Percentiles rank a stretch among this genome's conserved stretches.
These are phyloP conservation scores for Yamadazyma olivae DNA, from an alignment of 805 yeast genomes.

Conservation along the genomic window DNA sequence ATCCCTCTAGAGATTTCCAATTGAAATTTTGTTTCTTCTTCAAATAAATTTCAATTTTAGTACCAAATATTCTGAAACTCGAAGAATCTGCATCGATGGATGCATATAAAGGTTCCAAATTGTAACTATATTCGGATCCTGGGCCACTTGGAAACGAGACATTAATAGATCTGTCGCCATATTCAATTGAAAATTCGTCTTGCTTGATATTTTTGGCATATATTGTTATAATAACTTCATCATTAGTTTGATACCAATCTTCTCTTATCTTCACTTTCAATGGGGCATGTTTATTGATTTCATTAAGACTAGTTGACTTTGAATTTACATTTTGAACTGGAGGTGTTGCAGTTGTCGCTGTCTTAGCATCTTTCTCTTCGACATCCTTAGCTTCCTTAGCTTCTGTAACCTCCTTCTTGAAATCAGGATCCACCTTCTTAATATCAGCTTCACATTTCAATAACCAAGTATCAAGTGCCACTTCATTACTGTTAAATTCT, in stretches of 20 bases:
- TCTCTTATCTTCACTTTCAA: slow-evolving; percentile 33
- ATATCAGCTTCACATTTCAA: slow-evolving; percentile 19
- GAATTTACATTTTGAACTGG: background rate
- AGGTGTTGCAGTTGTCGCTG: background rate
- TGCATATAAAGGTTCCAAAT: slow-evolving; percentile 50
- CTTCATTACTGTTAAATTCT: slow-evolving; percentile 41
- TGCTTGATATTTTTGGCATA: slow-evolving; percentile 65
- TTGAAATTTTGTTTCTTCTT: slow-evolving; percentile 41
- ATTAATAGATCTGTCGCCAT: slow-evolving; percentile 31
- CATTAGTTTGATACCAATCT: slow-evolving; percentile 61
- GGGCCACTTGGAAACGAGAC: slow-evolving; percentile 48
- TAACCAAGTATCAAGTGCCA: slow-evolving; percentile 48
- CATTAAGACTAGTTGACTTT: slow-evolving; percentile 24
- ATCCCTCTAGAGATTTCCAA: slow-evolving; percentile 55
- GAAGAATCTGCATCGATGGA: slow-evolving; percentile 48
- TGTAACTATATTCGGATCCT: slow-evolving; percentile 56
- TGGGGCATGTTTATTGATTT: slow-evolving; percentile 40
- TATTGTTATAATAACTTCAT: slow-evolving; percentile 59
- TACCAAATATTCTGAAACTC: slow-evolving; percentile 52
- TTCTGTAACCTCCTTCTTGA: slow-evolving; percentile 4
- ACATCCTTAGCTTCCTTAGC: slow-evolving; percentile 1
- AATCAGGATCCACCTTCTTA: slow-evolving; percentile 1
- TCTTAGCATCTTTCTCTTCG: background rate
- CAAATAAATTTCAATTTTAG: slow-evolving; percentile 73
- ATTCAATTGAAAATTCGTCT: slow-evolving; percentile 42